Evolutionary conservation across 495 filamentous ascomycete species (phyloP).

Genomic region (Xylaria telfairii): DNA sequence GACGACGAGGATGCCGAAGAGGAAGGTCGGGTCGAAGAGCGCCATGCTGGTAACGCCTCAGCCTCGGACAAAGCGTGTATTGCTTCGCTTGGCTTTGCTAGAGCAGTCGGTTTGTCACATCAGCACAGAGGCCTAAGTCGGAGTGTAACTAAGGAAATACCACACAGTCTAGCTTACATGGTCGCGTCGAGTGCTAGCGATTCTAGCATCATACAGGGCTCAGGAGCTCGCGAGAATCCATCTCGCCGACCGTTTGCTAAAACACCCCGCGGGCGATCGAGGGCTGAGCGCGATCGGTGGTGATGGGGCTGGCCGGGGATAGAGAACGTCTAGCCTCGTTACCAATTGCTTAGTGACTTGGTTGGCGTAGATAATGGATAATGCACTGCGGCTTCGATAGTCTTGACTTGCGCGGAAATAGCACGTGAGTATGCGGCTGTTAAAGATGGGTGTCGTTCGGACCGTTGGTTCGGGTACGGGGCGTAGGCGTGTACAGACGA

Average conservation of each 20-base stretch:
- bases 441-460: constrained; percentile 9
- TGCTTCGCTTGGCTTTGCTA: constrained; percentile 33
- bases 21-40: constrained; percentile 72
- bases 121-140: constrained; percentile 16
- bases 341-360: not conserved
- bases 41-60: constrained; percentile 47
- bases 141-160: not conserved
- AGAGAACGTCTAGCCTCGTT: not conserved
- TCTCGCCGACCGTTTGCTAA: constrained; percentile 15
- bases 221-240: constrained; percentile 19
- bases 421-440: constrained; percentile 11
- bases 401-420: not conserved
- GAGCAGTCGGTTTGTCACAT: constrained; percentile 20
- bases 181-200: constrained; percentile 27
- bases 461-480: too few relatives aligned
- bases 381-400: not conserved
- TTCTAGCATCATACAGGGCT: constrained; percentile 34
- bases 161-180: constrained; percentile 30
- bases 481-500: not conserved
- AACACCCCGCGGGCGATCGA: not conserved
- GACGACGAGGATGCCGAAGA: constrained; percentile 81
- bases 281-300: not conserved
- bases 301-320: too few relatives aligned
- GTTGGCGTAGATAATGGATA: not conserved
- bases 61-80: constrained; percentile 32